Base-by-base conservation (phyloP, 2,329 filamentous ascomycete species). In the Endoconidiophora polonica region DNA sequence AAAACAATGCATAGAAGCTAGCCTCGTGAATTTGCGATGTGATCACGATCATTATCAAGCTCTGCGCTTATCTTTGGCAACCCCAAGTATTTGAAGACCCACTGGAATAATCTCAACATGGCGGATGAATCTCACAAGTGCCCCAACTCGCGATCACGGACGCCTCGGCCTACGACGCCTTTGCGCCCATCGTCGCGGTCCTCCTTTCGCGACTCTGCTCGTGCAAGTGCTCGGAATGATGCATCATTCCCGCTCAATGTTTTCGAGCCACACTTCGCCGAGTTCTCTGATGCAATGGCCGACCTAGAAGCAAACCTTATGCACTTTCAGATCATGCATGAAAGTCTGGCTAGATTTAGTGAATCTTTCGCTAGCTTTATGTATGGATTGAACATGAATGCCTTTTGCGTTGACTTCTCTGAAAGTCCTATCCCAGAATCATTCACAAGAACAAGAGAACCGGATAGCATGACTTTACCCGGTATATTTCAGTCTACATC, bases 341-440 rank as follows among this genome's bases (percentile, higher is more conserved):
- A 96, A 68, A 94, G 86, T 59, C 66, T 98, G 57, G 79, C 86
- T 22, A 78, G 91, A 23, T 98, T 98, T 65, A 90, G 82, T 64
- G 91, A 98, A 71, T 93, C 84, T 60, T 98, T 98, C 65, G 87
- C 87, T 1, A 86, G 83, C 58, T 96, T 98, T 59, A 67, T 98
- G 43, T 98, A 96, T 59, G 91, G 91, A 2, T 65, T 98, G 62
- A 96, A 96, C 61, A 95, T 98, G 88, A 96, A 95, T 64, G 91
- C 91, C 1, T 98, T 96, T 63, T 96, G 90, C 63, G 88, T 96
- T 29, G 91, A 98, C 63, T 98, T 95, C 56, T 85, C 87, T 0
- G 91, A 98, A 84, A 84, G 83, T 1, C 88, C 88, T 0, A 77
- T 94, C 56, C 61, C 79, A 6, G 87, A 94, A 58, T 94, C 86